Conservation (phyloP, 495 filamentous ascomycete genomes). For the Daldinia bambusicola region DNA sequence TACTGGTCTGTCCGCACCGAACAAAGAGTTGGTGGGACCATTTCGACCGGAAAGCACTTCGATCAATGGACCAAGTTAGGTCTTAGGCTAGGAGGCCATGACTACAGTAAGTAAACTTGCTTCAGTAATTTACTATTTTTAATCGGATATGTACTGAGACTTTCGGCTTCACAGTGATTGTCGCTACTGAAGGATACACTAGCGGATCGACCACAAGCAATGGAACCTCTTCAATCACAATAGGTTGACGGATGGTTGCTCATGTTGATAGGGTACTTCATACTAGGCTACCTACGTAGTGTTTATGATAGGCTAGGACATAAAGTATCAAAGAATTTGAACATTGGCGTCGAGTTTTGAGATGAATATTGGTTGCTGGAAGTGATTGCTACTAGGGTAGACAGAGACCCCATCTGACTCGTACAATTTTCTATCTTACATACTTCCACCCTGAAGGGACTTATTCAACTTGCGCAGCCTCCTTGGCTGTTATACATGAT, state of each 20-base stretch:
- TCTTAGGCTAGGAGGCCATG: conserved; percentile 62
- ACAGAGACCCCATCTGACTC: not conserved
- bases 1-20: conserved; percentile 68
- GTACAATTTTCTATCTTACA: not conserved
- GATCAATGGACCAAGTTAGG: conserved; percentile 63
- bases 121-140: not conserved
- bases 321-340: not conserved
- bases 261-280: no score
- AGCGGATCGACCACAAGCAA: conserved; percentile 40
- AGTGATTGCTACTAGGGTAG: no score
- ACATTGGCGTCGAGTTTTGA: not conserved
- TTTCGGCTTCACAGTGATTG: conserved; percentile 52
- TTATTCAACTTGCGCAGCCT: not conserved
- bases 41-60: conserved; percentile 64
- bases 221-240: conserved; percentile 36
- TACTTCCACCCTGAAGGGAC: not conserved
- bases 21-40: conserved; percentile 64
- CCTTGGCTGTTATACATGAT: not conserved
- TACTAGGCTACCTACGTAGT: not conserved
- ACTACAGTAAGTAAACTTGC: conserved; percentile 53
- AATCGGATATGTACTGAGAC: conserved; percentile 1
- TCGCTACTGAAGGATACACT: conserved; percentile 69
- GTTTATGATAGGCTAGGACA: not conserved
- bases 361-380: no score
- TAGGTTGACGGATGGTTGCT: conserved; percentile 42